These are phyloP conservation scores for Wickerhamiella parazyma DNA, from an alignment of 805 yeast genomes.

Conservation along the genomic window DNA sequence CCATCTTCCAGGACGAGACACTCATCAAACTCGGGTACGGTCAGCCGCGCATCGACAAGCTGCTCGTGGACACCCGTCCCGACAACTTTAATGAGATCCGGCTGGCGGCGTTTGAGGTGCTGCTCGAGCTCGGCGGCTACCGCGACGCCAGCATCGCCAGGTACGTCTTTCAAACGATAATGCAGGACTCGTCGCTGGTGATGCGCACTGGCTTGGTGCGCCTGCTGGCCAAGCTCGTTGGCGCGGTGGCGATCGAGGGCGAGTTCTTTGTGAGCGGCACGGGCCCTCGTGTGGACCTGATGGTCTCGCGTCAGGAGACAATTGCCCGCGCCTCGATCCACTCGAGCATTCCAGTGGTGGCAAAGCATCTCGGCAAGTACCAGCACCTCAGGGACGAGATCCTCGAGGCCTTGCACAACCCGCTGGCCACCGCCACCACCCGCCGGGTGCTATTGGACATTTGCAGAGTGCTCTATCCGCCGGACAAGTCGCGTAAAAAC, in stretches of 20 bases:
- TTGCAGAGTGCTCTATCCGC: constrained; percentile 49
- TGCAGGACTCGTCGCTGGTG: constrained; percentile 42
- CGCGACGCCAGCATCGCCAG: constrained; percentile 46
- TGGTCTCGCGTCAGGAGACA: constrained; percentile 46
- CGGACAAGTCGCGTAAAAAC: constrained; percentile 51
- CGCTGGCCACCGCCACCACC: constrained; percentile 45
- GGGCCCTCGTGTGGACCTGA: constrained; percentile 21
- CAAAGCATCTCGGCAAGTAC: constrained; percentile 42
- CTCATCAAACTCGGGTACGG: constrained; percentile 45
- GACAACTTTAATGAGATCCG: constrained; percentile 41
- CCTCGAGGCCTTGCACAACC: constrained; percentile 53
- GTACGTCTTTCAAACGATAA: constrained; percentile 45
- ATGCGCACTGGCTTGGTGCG: constrained; percentile 39
- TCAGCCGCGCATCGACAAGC: constrained; percentile 38
- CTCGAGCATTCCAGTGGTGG: constrained; percentile 52
- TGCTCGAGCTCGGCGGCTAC: constrained; percentile 65
- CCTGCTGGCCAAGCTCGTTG: constrained; percentile 39
- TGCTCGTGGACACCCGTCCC: constrained; percentile 39
- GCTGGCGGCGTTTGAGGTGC: constrained; percentile 52
- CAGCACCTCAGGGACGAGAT: constrained; percentile 43
- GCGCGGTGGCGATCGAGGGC: constrained; percentile 55
- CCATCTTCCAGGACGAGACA: constrained; percentile 45
- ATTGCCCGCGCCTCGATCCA: constrained; percentile 48
- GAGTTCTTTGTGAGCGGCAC: constrained; percentile 18
- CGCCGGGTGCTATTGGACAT: constrained; percentile 52